These are phyloP conservation scores for Candida ascalaphidarum DNA, from an alignment of 805 yeast species.

Conservation along the genomic window DNA sequence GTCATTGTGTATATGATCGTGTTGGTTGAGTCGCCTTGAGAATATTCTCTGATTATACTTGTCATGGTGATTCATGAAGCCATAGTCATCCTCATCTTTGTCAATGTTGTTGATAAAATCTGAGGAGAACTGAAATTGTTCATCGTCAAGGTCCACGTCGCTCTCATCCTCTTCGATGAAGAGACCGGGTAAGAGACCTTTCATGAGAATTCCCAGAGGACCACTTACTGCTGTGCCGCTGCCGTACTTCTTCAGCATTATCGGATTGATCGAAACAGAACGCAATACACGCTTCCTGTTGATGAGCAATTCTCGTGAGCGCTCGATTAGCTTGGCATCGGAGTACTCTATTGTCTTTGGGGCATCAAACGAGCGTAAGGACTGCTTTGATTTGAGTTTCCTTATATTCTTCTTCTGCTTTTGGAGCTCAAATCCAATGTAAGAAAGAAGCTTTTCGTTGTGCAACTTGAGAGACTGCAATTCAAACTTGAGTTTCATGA, in stretches of 20 bases:
- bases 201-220: not conserved
- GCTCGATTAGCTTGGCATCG: slow-evolving; percentile 43
- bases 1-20: slow-evolving; percentile 12
- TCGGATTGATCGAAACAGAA: slow-evolving; percentile 24
- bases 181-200: too few relatives aligned
- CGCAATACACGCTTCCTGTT: slow-evolving; percentile 35
- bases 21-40: slow-evolving; percentile 17
- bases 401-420: slow-evolving; percentile 35
- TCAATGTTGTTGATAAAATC: slow-evolving; percentile 1
- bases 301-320: slow-evolving; percentile 37
- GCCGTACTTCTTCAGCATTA: slow-evolving; percentile 4
- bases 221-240: too few relatives aligned
- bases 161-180: too few relatives aligned
- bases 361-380: slow-evolving; percentile 11
- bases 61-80: slow-evolving; percentile 18
- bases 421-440: slow-evolving; percentile 49
- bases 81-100: slow-evolving; percentile 19
- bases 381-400: slow-evolving; percentile 29
- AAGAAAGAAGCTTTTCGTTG: slow-evolving; percentile 47
- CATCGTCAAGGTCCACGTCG: slow-evolving; percentile 1
- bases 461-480: slow-evolving; percentile 45
- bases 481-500: slow-evolving; percentile 44
- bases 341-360: slow-evolving; percentile 34
- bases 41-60: slow-evolving; percentile 16
- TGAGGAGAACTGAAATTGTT: slow-evolving; percentile 1